Percentiles rank a stretch among this genome's conserved stretches.
These are phyloP conservation scores for Alternaria tenuissima DNA, from an alignment of 2,329 filamentous ascomycete species.

Conservation along the genomic window DNA sequence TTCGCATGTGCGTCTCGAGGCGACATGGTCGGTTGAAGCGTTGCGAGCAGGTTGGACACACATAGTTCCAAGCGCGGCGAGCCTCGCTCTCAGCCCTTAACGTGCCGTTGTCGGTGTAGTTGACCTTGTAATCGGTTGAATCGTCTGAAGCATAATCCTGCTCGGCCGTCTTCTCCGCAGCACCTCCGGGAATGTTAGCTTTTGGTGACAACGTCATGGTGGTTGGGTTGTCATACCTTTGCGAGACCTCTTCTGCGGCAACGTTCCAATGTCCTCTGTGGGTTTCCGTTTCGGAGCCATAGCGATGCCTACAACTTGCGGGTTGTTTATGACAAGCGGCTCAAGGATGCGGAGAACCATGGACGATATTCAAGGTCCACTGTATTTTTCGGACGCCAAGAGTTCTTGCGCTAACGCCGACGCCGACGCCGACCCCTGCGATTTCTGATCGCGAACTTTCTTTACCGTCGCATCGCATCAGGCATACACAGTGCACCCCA, in stretches of 20 bases:
- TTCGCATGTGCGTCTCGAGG: slow-evolving; percentile 77
- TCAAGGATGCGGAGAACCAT: slow-evolving; percentile 12
- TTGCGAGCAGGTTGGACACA: slow-evolving; percentile 80
- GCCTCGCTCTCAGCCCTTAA: slow-evolving; percentile 44
- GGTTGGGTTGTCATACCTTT: slow-evolving; percentile 26
- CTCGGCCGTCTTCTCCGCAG: slow-evolving; percentile 20
- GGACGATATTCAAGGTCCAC: slow-evolving; percentile 18
- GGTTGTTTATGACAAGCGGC: slow-evolving; percentile 18
- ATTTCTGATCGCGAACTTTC: slow-evolving; percentile 28
- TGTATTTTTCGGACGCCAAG: slow-evolving; percentile 31
- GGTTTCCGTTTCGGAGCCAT: slow-evolving; percentile 44
- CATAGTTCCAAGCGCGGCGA: slow-evolving; percentile 75
- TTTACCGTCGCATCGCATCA: slow-evolving; percentile 21
- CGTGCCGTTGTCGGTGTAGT: slow-evolving; percentile 40
- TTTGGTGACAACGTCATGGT: slow-evolving; percentile 10
- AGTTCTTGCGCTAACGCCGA: slow-evolving; percentile 28
- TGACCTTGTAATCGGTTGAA: slow-evolving; percentile 34
- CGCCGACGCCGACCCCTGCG: slow-evolving; percentile 19
- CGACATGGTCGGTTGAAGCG: slow-evolving; percentile 87
- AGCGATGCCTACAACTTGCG: slow-evolving; percentile 1
- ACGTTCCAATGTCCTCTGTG: slow-evolving; percentile 9
- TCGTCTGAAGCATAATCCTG: slow-evolving; percentile 31
- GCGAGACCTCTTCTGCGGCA: slow-evolving; percentile 36
- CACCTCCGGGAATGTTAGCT: slow-evolving; percentile 18
- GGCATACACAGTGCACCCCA: slow-evolving; percentile 8